Percentiles rank a stretch among this genome's conserved stretches.
Evolutionary conservation across 73 alveolate genomes (phyloP).

Genomic region (Breviolum minutum): DNA sequence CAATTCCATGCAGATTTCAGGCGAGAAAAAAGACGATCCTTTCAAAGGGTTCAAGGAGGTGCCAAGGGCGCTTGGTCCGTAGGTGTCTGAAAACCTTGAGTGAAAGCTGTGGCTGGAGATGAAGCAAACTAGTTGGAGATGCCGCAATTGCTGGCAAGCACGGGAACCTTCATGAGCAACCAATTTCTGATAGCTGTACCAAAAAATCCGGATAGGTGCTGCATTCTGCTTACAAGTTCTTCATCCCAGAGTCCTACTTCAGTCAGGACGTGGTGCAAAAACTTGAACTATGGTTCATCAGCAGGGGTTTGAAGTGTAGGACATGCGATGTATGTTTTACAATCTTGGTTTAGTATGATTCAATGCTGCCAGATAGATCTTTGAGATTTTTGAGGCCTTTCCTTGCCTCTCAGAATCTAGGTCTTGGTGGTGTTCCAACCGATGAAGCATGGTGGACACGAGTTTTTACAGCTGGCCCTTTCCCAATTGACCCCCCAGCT

Average conservation of each 20-base stretch:
- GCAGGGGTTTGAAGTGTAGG: not conserved
- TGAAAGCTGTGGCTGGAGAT: not conserved
- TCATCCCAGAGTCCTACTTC: conserved; percentile 33
- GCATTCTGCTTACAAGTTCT: conserved; percentile 45
- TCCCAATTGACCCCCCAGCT: not conserved
- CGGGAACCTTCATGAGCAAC: not conserved
- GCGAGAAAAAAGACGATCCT: conserved; percentile 26
- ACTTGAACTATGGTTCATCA: not conserved
- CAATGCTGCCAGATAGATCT: not conserved
- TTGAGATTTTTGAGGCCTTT: too few relatives aligned
- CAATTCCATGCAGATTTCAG: too few relatives aligned
- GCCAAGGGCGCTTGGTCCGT: not conserved
- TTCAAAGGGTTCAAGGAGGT: conserved; percentile 63
- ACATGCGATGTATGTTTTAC: not conserved
- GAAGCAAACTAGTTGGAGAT: not conserved
- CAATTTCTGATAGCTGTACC: not conserved
- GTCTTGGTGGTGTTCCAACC: not conserved
- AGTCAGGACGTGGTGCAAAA: conserved; percentile 13
- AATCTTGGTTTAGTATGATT: not conserved
- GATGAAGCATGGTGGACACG: not conserved
- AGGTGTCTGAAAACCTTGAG: not conserved
- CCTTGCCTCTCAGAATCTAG: too few relatives aligned
- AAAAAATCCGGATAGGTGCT: not conserved
- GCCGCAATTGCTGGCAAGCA: not conserved
- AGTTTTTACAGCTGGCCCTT: not conserved